phyloP scores from a whole-genome alignment of 805 yeast genomes.

The Nakazawaea molendinolei region DNA sequence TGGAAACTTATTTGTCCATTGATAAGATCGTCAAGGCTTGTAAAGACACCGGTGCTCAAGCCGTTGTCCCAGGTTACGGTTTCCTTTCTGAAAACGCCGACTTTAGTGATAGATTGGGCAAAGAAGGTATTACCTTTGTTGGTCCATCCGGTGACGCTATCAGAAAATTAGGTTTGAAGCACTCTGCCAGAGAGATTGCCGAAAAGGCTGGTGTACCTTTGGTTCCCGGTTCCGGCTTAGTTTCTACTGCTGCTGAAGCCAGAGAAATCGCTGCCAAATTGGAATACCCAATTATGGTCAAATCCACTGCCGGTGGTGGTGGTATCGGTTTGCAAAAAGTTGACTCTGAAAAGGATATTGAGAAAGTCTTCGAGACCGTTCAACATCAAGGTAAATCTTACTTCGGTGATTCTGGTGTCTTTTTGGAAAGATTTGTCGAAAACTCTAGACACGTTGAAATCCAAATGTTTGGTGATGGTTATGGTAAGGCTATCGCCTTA shows the following conservation, averaged over 20 bases:
- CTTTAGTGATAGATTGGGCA: slow-evolving; percentile 80
- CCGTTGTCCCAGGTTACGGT: slow-evolving; percentile 98
- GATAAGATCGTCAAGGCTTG: slow-evolving; percentile 87
- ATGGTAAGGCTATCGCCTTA: slow-evolving; percentile 84
- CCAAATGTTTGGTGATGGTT: slow-evolving; percentile 95
- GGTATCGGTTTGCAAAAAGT: slow-evolving; percentile 97
- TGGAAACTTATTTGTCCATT: slow-evolving; percentile 82
- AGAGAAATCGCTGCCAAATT: slow-evolving; percentile 62
- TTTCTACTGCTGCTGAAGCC: slow-evolving; percentile 69
- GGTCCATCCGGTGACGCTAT: slow-evolving; percentile 97
- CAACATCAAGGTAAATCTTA: slow-evolving; percentile 90
- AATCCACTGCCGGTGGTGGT: slow-evolving; percentile 99
- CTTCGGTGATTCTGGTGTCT: slow-evolving; percentile 94
- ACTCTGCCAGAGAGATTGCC: slow-evolving; percentile 95
- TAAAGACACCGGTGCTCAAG: slow-evolving; percentile 76
- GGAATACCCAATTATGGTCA: slow-evolving; percentile 90
- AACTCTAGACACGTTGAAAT: slow-evolving; percentile 95
- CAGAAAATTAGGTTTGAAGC: slow-evolving; percentile 86
- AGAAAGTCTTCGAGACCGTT: slow-evolving; percentile 81
- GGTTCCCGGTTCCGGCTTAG: slow-evolving; percentile 94
- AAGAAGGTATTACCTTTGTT: slow-evolving; percentile 82
- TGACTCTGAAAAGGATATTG: slow-evolving; percentile 74
- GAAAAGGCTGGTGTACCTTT: slow-evolving; percentile 87
- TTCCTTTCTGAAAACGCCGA: slow-evolving; percentile 95
- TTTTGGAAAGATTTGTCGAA: slow-evolving; percentile 90